phyloP scores from a whole-genome alignment of 1,284 basidiomycete genomes.

The Hemileia vastatrix region DNA sequence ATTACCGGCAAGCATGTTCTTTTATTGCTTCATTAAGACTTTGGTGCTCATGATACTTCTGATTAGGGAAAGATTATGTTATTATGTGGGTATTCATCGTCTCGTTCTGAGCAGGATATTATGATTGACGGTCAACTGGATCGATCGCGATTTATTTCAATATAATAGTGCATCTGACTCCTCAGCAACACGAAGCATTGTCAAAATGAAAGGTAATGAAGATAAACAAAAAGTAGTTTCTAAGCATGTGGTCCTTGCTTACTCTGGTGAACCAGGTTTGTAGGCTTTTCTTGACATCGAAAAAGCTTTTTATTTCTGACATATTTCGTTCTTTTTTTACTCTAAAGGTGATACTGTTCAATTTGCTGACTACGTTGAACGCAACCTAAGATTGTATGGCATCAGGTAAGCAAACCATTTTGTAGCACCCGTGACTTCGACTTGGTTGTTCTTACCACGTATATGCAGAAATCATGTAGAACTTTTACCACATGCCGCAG shows the following conservation, averaged over 20 bases:
- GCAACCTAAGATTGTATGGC: constrained; percentile 89
- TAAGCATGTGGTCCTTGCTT: constrained; percentile 88
- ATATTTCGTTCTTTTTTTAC: background rate
- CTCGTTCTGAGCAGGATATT: background rate
- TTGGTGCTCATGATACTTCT: constrained; percentile 49
- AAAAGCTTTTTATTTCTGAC: constrained; percentile 10
- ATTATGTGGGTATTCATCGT: constrained; percentile 50
- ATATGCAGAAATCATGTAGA: constrained; percentile 57
- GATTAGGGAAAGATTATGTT: constrained; percentile 76
- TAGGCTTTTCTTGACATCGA: constrained; percentile 21
- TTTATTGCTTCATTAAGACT: constrained; percentile 28
- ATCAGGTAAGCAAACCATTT: constrained; percentile 58
- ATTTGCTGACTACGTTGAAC: constrained; percentile 91
- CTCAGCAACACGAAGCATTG: constrained; percentile 75
- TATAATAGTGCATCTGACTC: constrained; percentile 63
- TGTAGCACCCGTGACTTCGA: background rate
- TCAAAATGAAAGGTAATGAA: constrained; percentile 94
- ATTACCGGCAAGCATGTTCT: constrained; percentile 45
- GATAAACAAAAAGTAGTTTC: constrained; percentile 93
- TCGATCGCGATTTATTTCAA: background rate
- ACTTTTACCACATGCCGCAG: constrained; percentile 78
- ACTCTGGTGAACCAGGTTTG: constrained; percentile 81
- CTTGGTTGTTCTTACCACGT: background rate
- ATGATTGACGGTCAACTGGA: background rate
- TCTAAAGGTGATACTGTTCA: constrained; percentile 80